A percentile compares a stretch with the other conserved stretches of the same genome.
Conservation (phyloP, 2,329 filamentous ascomycete genomes). For the Colletotrichum sp. region DNA sequence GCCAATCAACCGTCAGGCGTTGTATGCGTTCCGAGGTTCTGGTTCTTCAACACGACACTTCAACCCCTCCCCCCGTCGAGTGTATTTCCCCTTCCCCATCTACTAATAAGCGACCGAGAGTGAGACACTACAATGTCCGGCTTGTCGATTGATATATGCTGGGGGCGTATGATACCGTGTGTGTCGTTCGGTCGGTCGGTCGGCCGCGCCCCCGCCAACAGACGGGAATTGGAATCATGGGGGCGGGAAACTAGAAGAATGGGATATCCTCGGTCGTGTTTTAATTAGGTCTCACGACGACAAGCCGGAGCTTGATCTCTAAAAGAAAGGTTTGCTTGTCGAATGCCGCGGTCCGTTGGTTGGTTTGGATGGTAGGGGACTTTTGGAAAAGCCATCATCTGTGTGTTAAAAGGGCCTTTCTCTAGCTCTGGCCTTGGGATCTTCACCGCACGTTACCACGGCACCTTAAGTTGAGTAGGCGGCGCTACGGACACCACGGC, state of each 20-base stretch:
- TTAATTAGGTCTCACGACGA: neutral
- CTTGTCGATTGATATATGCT: neutral
- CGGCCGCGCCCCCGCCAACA: neutral
- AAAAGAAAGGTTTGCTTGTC: neutral
- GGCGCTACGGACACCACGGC: neutral
- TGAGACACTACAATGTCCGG: neutral
- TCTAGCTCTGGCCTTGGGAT: neutral
- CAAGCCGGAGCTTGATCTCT: neutral
- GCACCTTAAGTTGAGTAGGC: neutral
- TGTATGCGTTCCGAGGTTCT: conserved; percentile 12
- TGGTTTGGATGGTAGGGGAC: neutral
- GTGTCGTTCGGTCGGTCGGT: neutral
- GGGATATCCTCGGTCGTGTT: neutral
- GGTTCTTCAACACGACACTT: conserved; percentile 9
- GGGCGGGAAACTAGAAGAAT: neutral
- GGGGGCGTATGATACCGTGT: neutral
- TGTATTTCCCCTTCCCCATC: neutral
- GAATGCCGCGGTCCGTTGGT: neutral
- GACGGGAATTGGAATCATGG: neutral
- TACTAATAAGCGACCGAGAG: neutral
- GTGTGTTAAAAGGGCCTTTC: neutral
- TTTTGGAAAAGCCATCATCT: conserved; percentile 9
- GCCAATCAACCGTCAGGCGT: neutral
- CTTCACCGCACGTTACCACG: neutral
- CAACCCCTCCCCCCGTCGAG: neutral